phyloP scores from a whole-genome alignment of 2,329 filamentous ascomycete genomes.

The Neoascochyta sp. region DNA sequence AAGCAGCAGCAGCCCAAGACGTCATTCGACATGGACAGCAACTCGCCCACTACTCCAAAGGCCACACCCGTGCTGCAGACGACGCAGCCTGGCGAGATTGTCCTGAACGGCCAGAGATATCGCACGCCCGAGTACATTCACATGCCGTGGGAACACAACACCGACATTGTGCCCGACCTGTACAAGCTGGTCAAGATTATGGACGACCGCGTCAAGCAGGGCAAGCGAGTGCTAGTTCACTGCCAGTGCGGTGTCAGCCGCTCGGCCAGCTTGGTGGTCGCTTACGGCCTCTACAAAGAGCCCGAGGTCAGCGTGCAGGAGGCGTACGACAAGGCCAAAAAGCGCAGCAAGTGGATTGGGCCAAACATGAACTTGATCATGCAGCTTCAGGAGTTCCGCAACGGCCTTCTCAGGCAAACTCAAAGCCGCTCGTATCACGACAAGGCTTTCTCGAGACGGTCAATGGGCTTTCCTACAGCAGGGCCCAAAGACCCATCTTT shows the following conservation, averaged over 20 bases:
- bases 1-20: slow-evolving; percentile 20
- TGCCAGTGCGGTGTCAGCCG: slow-evolving; percentile 84
- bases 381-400: slow-evolving; percentile 74
- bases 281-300: slow-evolving; percentile 77
- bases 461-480: slow-evolving; percentile 27
- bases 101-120: slow-evolving; percentile 23
- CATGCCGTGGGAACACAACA: slow-evolving; percentile 85
- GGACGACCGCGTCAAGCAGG: slow-evolving; percentile 65
- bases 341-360: slow-evolving; percentile 81
- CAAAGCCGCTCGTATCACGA: slow-evolving; percentile 30
- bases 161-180: slow-evolving; percentile 74
- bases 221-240: slow-evolving; percentile 76
- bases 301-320: slow-evolving; percentile 75
- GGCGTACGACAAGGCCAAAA: slow-evolving; percentile 76
- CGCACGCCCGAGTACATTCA: slow-evolving; percentile 76
- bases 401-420: slow-evolving; percentile 42
- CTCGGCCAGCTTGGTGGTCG: slow-evolving; percentile 81
- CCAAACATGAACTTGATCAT: slow-evolving; percentile 92
- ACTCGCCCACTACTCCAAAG: slow-evolving; percentile 51
- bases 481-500: slow-evolving; percentile 25
- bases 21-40: slow-evolving; percentile 27
- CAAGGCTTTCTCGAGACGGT: slow-evolving; percentile 32
- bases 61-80: slow-evolving; percentile 47
- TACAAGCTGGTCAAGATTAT: slow-evolving; percentile 73
- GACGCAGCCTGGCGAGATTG: slow-evolving; percentile 21